These are phyloP conservation scores for Colletotrichum sansevieriae DNA, from an alignment of 2,329 filamentous ascomycete genomes.

Conservation along the genomic window DNA sequence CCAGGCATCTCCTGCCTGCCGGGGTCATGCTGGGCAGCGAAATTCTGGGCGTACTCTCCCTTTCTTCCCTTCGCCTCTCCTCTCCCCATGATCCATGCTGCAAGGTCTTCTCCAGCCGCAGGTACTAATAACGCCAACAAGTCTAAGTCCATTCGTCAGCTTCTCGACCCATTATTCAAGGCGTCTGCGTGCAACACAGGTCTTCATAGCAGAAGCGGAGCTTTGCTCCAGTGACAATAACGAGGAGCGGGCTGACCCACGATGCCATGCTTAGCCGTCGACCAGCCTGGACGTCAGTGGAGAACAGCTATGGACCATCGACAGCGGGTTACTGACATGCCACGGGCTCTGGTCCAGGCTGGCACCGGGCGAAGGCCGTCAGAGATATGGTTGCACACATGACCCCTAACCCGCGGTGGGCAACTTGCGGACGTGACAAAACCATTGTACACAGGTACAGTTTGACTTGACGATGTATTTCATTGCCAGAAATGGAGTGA, in stretches of 20 bases:
- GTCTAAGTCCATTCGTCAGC: constrained; percentile 21
- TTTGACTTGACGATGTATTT: constrained; percentile 29
- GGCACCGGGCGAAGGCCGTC: constrained; percentile 8
- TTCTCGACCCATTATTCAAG: constrained; percentile 33
- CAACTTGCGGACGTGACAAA: constrained; percentile 23
- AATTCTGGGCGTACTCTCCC: constrained; percentile 2
- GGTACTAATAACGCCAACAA: constrained; percentile 30
- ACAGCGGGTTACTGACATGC: constrained; percentile 32
- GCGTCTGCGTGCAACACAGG: constrained; percentile 36
- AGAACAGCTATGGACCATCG: not conserved
- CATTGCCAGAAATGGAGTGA: constrained; percentile 27
- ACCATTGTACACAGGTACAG: constrained; percentile 31
- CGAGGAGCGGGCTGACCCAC: constrained; percentile 1
- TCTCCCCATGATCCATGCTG: constrained; percentile 10
- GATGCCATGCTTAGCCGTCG: constrained; percentile 1
- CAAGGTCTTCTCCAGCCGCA: constrained; percentile 21
- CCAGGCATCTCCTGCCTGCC: not conserved
- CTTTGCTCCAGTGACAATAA: constrained; percentile 16
- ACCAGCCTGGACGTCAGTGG: constrained; percentile 10
- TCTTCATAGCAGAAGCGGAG: constrained; percentile 29
- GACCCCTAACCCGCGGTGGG: constrained; percentile 19
- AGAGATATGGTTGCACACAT: constrained; percentile 32
- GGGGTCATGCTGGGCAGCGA: not conserved
- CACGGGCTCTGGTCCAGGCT: constrained; percentile 16
- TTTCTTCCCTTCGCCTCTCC: not conserved